Conservation (phyloP, 148 eudicot species). For the Camellia granthamiana region DNA sequence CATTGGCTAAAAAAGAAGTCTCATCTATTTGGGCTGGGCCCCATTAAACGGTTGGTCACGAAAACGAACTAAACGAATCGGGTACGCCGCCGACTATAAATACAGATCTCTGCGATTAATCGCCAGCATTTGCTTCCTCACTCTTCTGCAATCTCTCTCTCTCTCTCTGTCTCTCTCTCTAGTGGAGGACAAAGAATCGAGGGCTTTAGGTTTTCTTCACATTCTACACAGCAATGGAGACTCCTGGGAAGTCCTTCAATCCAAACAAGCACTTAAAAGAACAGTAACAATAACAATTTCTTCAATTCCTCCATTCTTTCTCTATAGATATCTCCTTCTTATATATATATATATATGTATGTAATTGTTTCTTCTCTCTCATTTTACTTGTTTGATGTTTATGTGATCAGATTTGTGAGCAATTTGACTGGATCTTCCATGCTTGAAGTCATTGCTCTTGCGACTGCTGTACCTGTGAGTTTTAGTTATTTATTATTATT, state of each 20-base stretch:
- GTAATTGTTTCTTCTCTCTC: background rate
- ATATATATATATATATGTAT: background rate
- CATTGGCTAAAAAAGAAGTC: too few species aligned
- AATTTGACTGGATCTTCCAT: conserved; percentile 85
- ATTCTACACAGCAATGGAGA: conserved; percentile 44
- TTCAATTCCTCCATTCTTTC: conserved; percentile 5
- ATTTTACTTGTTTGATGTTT: conserved; percentile 6
- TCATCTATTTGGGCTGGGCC: too few species aligned
- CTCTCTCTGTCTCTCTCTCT: too few species aligned
- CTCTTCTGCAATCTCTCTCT: background rate
- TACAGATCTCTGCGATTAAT: background rate
- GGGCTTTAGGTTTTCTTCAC: background rate
- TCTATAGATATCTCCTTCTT: background rate
- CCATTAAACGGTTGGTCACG: background rate
- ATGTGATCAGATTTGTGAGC: conserved; percentile 75
- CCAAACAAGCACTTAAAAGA: conserved; percentile 81
- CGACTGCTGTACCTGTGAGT: conserved; percentile 52
- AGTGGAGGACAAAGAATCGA: too few species aligned
- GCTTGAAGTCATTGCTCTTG: conserved; percentile 58
- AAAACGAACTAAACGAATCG: background rate
- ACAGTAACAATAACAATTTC: conserved; percentile 45
- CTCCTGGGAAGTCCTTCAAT: conserved; percentile 53
- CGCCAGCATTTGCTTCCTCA: background rate
- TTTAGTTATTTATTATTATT: conserved; percentile 9
- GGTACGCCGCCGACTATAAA: background rate